Evolutionary conservation across 148 eudicot genomes (phyloP), one percentile per base, ranked within the genome.

Genomic region (Hydrangea macrophylla): DNA sequence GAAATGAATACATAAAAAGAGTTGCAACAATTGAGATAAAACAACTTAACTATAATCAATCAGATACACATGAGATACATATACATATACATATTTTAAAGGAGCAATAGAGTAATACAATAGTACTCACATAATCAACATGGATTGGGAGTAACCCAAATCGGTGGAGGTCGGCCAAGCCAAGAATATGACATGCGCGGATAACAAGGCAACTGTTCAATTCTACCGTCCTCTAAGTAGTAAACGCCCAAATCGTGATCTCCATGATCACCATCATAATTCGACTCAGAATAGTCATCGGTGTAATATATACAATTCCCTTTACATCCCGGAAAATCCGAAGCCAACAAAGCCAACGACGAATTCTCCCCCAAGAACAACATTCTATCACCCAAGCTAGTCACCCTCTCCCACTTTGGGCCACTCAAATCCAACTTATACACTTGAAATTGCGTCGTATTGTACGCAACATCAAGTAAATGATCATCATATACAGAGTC

Each of bases 91-190:
- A 37, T 26, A 67, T 25, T 9, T 25, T 24, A 55, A 13, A 48
- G n/a, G 10, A 31, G 30, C 26, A 28, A n/a, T 20, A 11, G 7
- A 59, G 20, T 22, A 39, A 40, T 39, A 40, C 26, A 40, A 39
- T 15, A 32, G 27, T 35, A 54, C 78, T 81, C 57, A 81, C 81
- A 39, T 55, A 13, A 11, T 76, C 69, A 86, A 69, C 77, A 74
- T 56, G 90, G 83, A 79, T 75, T 81, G 36, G 96, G 97, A 44
- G 86, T 83, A 67, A 92, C 62, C 97, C 96, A 92, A 37, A 89
- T 73, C 1, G 97, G 90, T 10, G 92, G 78, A 51, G 88, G 78
- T 80, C 81, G 74, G 9, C 69, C 72, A 55, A 67, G 60, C 70
- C 72, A 69, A 50, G 72, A 64, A 62, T 73, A 65, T 0, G 72